Evolutionary conservation across 176 grass and related monocot species (phyloP).

Genomic region (Aegilops bicornis): DNA sequence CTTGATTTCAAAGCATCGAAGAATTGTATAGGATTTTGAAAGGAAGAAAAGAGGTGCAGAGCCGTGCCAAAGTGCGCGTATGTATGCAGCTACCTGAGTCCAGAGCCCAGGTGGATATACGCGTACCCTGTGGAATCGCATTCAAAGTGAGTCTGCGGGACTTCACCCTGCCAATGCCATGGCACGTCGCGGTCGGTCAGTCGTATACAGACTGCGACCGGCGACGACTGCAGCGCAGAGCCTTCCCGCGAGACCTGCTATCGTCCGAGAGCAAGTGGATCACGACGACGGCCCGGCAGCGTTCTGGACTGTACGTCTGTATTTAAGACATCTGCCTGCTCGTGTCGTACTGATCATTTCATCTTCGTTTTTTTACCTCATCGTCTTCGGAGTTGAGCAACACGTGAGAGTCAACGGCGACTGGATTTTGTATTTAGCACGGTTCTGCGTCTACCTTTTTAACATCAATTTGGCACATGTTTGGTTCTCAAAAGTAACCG

Average conservation of each 20-base stretch:
- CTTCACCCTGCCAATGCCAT: background rate
- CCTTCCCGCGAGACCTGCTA: background rate
- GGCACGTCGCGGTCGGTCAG: background rate
- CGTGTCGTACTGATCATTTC: background rate
- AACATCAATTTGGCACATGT: no score
- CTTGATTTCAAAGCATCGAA: background rate
- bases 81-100: no score
- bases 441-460: no score
- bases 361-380: background rate
- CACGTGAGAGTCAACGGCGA: background rate
- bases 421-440: background rate
- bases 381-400: background rate
- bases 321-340: background rate
- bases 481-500: no score
- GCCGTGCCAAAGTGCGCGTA: background rate
- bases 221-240: background rate
- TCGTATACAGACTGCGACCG: background rate
- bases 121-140: background rate
- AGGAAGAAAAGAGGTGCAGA: background rate
- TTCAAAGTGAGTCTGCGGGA: background rate
- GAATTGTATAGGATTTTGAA: no score
- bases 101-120: no score
- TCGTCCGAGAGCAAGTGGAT: background rate
- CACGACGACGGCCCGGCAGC: background rate
- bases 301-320: no score